Evolutionary conservation across 176 grass and related monocot genomes (phyloP).

Genomic region (Avena atlantica): DNA sequence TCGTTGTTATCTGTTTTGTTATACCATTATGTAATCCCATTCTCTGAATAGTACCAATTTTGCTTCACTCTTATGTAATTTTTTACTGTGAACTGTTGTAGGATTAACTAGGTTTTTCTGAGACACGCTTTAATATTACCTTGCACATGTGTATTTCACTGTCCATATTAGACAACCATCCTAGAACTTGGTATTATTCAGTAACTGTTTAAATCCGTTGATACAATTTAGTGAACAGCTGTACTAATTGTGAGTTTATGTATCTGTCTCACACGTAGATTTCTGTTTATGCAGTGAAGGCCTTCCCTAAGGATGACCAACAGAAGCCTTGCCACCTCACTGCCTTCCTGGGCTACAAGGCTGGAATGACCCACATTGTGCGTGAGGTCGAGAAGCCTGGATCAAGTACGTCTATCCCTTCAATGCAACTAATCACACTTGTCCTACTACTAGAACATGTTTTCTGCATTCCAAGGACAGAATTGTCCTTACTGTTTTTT

Average conservation of each 20-base stretch:
- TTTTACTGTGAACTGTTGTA: neutral
- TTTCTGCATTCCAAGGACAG: neutral
- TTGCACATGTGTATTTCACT: neutral
- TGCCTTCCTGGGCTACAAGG: conserved; percentile 88
- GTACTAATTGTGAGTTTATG: neutral
- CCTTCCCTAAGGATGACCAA: conserved; percentile 71
- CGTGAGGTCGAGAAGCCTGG: conserved; percentile 97
- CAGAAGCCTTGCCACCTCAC: conserved; percentile 67
- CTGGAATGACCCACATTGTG: conserved; percentile 97
- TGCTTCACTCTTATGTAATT: neutral
- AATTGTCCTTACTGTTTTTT: neutral
- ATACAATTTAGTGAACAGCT: neutral
- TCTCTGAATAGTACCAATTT: neutral
- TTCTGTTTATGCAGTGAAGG: conserved; percentile 69
- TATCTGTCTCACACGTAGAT: conserved; percentile 24
- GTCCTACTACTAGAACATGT: neutral
- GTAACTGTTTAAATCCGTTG: neutral
- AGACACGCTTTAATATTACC: neutral
- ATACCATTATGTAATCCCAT: neutral
- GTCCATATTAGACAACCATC: neutral
- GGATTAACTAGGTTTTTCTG: neutral
- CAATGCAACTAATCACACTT: neutral
- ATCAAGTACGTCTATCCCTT: conserved; percentile 66
- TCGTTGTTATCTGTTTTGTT: neutral
- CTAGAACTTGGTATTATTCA: neutral